phyloP scores from a whole-genome alignment of 371 early-diverging fungal species.

The Lichtheimia corymbifera region DNA sequence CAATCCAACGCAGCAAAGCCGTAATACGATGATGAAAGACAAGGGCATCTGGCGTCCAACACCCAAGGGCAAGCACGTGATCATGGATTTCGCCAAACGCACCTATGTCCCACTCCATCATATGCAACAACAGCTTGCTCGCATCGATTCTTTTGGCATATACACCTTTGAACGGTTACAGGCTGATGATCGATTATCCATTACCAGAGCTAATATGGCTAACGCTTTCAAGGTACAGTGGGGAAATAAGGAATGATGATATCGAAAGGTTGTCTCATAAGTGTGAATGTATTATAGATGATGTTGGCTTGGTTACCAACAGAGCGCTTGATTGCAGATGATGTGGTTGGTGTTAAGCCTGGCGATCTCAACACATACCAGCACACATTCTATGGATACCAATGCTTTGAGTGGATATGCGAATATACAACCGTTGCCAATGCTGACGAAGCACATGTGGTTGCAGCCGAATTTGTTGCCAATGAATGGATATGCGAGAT shows the following conservation, averaged over 20 bases:
- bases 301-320: slow-evolving; percentile 56
- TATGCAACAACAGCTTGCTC: slow-evolving; percentile 22
- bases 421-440: slow-evolving; percentile 62
- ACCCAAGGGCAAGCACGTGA: slow-evolving; percentile 53
- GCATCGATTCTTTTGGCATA: slow-evolving; percentile 29
- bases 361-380: slow-evolving; percentile 18
- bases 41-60: slow-evolving; percentile 55
- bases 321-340: slow-evolving; percentile 36
- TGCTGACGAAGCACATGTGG: slow-evolving; percentile 55
- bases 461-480: slow-evolving; percentile 58
- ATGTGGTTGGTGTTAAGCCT: slow-evolving; percentile 44
- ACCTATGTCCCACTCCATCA: slow-evolving; percentile 37
- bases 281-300: slow-evolving; percentile 12
- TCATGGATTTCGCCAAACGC: slow-evolving; percentile 45
- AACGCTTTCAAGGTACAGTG: slow-evolving; percentile 41
- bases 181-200: slow-evolving; percentile 37
- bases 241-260: background rate
- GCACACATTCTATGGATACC: slow-evolving; percentile 40
- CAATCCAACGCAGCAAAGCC: slow-evolving; percentile 29
- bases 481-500: slow-evolving; percentile 58
- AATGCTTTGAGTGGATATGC: slow-evolving; percentile 62
- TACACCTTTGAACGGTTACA: slow-evolving; percentile 36
- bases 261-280: background rate
- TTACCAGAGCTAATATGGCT: slow-evolving; percentile 51
- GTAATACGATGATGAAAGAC: slow-evolving; percentile 50